Base-by-base conservation (phyloP, 768 basidiomycete species). In the Mycena haematopus region DNA sequence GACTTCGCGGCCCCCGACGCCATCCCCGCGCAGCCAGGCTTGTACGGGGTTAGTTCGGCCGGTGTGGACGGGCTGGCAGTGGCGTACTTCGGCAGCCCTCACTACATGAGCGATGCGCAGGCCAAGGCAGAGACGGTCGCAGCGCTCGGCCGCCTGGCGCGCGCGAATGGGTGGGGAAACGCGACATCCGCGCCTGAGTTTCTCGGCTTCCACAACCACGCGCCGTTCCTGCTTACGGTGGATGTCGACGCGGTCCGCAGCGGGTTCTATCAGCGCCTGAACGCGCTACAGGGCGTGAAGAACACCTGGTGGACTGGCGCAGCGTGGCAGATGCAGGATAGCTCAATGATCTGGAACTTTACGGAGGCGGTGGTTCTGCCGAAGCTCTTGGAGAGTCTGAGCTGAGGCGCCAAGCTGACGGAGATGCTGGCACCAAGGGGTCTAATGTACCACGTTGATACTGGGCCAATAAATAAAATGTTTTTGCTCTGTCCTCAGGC, bases 1-100 rank as follows among this genome's bases (percentile, higher is more conserved):
- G 53, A 55, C 53, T 55, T 55, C 42, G 53, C 53, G 40, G 40
- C 40, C 40, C 52, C 53, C 53, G 53, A 55, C 53, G 53, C 40
- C 27, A 44, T 55, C 53, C 53, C 53, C 17, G 40, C 53, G 40
- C 53, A 27, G 53, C 40, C 53, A 38, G 53, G 53, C 27, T 55
- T 44, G 53, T 55, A 44, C 40, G 40, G 40, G 38, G 52, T 54
- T 38, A 15, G 52, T 38, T 54, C 52, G 52, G 52, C 52, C 33
- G 40, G 40, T 24, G 53, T 55, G n/a, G 53, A 29, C 53, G 53
- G 53, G 40, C 53, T 44, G 40, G 53, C 40, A 55, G 10, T 44
- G 40, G 53, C 25, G 40, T 55, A 55, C 40, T 55, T 44, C 40
- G 27, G 53, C 53, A 55, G 53, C 40, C 40, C 53, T 24, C 52